phyloP scores from a whole-genome alignment of 768 basidiomycete species.

The Termitomyces sp. region DNA sequence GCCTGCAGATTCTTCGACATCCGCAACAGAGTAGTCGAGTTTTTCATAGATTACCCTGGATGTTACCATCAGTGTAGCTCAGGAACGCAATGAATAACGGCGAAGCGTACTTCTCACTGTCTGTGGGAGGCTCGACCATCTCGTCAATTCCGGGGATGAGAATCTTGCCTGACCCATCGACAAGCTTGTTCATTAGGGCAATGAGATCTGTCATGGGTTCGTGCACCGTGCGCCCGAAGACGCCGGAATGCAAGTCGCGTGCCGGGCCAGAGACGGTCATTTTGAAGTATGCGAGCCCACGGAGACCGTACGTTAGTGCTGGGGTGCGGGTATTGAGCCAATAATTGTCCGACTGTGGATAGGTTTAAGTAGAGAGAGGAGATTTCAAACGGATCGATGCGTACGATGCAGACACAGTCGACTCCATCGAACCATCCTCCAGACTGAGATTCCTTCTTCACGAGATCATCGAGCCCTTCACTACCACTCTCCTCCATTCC shows the following conservation, averaged over 20 bases:
- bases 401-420: constrained; percentile 90
- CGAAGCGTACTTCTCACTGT: constrained; percentile 62
- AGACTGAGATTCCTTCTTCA: constrained; percentile 66
- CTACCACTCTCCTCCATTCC: constrained; percentile 97
- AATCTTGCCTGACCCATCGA: constrained; percentile 75
- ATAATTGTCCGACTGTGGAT: constrained; percentile 83
- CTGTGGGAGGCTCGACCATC: constrained; percentile 71
- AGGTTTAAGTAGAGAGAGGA: not conserved
- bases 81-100: not conserved
- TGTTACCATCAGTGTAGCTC: not conserved
- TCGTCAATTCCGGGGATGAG: constrained; percentile 88
- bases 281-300: constrained; percentile 86
- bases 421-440: constrained; percentile 85
- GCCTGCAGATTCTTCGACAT: constrained; percentile 79
- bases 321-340: constrained; percentile 87
- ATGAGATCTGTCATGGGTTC: constrained; percentile 96
- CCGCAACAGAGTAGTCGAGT: constrained; percentile 69
- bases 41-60: constrained; percentile 61
- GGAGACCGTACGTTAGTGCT: constrained; percentile 82
- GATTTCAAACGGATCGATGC: constrained; percentile 22
- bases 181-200: constrained; percentile 80
- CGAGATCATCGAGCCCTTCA: constrained; percentile 87
- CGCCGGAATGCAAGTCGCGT: constrained; percentile 88
- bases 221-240: constrained; percentile 79
- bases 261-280: constrained; percentile 80